phyloP scores from a whole-genome alignment of 257 asterid genomes.

The Forsythia viridissima region DNA sequence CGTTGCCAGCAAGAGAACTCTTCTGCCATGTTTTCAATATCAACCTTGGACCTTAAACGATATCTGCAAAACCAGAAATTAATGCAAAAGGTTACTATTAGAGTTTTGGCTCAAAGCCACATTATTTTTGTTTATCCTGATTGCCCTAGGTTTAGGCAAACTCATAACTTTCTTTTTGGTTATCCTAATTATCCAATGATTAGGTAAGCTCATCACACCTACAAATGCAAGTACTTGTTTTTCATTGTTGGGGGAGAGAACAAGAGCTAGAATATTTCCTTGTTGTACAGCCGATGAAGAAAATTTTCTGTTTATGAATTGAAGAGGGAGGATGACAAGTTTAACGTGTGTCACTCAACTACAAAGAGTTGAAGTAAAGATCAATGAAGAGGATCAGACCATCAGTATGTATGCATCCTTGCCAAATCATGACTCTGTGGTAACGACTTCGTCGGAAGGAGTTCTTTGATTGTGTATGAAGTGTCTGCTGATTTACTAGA shows the following conservation, averaged over 20 bases:
- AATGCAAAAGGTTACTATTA: background rate
- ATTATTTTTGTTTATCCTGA: background rate
- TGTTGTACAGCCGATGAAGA: background rate
- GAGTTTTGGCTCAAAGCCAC: background rate
- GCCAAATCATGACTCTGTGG: too few species aligned
- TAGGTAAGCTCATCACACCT: background rate
- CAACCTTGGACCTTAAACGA: slow-evolving; percentile 84
- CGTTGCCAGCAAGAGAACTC: slow-evolving; percentile 90
- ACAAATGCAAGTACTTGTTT: background rate
- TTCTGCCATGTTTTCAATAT: slow-evolving; percentile 64
- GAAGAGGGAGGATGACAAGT: background rate
- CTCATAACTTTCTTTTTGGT: background rate
- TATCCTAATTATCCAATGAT: background rate
- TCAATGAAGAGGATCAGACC: too few species aligned
- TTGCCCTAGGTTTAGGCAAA: background rate
- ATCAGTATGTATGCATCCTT: too few species aligned
- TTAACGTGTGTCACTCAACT: background rate
- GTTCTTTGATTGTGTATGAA: background rate
- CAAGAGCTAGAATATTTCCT: background rate
- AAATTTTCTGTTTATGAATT: background rate
- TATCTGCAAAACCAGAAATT: slow-evolving; percentile 51
- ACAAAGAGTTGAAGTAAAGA: background rate
- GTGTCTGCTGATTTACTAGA: background rate
- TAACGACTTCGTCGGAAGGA: too few species aligned
- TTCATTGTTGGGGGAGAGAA: background rate